Conservation (phyloP, 129 eudicot genomes). For the Glebionis coronaria region DNA sequence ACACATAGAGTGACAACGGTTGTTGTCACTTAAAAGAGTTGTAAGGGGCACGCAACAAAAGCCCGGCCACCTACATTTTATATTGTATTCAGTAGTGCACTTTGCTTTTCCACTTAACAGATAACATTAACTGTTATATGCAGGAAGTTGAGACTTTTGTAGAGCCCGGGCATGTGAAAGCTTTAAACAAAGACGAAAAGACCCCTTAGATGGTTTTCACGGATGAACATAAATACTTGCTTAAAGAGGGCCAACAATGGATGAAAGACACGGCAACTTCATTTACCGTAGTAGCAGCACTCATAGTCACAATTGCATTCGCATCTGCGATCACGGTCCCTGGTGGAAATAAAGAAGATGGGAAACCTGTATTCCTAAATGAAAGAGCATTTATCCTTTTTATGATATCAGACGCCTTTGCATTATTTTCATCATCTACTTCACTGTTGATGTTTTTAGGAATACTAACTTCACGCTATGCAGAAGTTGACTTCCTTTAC, state of each 20-base stretch:
- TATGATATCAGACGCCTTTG: neutral
- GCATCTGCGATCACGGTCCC: slow-evolving; percentile 1
- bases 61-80: too few relatives aligned
- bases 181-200: neutral
- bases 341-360: neutral
- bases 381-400: neutral
- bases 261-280: neutral
- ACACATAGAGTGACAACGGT: too few relatives aligned
- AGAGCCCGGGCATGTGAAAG: too few relatives aligned
- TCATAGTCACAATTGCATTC: neutral
- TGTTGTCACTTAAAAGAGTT: too few relatives aligned
- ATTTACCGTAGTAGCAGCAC: slow-evolving; percentile 4
- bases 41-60: too few relatives aligned
- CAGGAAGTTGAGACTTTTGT: too few relatives aligned
- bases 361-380: neutral
- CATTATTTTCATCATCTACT: neutral
- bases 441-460: neutral
- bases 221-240: neutral
- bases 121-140: too few relatives aligned
- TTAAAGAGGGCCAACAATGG: neutral
- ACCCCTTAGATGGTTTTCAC: neutral
- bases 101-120: too few relatives aligned
- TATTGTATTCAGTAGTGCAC: too few relatives aligned
- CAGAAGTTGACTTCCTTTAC: neutral
- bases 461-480: neutral